These are phyloP conservation scores for Discostella stelligeroides DNA, from an alignment of 108 stramenopile genomes.

Conservation along the genomic window DNA sequence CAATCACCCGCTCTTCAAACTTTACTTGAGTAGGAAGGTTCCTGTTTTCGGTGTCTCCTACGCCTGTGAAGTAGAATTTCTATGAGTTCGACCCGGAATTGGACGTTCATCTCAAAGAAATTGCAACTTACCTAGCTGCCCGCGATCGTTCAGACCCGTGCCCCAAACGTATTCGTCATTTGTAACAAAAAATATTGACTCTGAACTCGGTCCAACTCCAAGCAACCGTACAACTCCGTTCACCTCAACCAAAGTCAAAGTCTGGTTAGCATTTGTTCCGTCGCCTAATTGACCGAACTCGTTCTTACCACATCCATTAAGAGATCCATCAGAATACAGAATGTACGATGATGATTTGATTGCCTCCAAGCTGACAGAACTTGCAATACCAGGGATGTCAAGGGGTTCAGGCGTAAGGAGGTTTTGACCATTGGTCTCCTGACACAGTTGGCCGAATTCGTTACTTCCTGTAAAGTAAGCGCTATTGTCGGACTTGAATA, in stretches of 20 bases:
- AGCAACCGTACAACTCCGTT: slow-evolving; percentile 18
- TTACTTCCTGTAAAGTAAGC: slow-evolving; percentile 45
- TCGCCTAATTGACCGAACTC: slow-evolving; percentile 49
- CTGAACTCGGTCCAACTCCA: slow-evolving; percentile 38
- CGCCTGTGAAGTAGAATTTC: slow-evolving; percentile 17
- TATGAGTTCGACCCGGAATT: too few relatives aligned
- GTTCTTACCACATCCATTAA: slow-evolving; percentile 58
- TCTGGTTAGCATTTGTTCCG: slow-evolving; percentile 28
- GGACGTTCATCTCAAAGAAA: too few relatives aligned
- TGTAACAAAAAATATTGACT: slow-evolving; percentile 42
- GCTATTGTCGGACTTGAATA: slow-evolving; percentile 32
- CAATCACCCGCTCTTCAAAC: slow-evolving; percentile 12
- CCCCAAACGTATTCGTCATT: slow-evolving; percentile 32
- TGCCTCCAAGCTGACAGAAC: slow-evolving; percentile 26
- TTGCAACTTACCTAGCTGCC: slow-evolving; percentile 23
- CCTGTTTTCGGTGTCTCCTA: slow-evolving; percentile 35
- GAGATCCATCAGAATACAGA: slow-evolving; percentile 47
- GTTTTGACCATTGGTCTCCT: slow-evolving; percentile 31
- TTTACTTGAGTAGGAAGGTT: slow-evolving; percentile 36
- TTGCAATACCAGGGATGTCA: slow-evolving; percentile 20
- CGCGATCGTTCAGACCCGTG: slow-evolving; percentile 40
- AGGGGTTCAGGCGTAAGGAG: slow-evolving; percentile 20
- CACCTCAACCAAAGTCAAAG: slow-evolving; percentile 20
- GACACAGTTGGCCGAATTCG: slow-evolving; percentile 43
- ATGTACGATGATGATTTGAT: slow-evolving; percentile 37